Conservation (phyloP, 495 filamentous ascomycete genomes). For the Penicillium argentinense region DNA sequence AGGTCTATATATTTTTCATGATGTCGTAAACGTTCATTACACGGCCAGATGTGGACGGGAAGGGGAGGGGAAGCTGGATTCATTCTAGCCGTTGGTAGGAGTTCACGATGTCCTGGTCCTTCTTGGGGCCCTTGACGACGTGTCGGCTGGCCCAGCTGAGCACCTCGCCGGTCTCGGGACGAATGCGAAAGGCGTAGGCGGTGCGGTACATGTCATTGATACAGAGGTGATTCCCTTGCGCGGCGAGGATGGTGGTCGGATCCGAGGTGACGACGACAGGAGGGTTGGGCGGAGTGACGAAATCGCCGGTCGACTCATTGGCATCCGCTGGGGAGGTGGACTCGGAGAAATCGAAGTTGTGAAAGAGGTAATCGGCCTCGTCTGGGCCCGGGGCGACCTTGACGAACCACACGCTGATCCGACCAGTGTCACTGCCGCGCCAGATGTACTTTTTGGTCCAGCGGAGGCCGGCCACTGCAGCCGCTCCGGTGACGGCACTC, state of each 20-base stretch:
- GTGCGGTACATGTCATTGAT: slow-evolving; percentile 53
- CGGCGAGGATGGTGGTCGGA: slow-evolving; percentile 30
- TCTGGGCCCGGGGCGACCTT: slow-evolving; percentile 35
- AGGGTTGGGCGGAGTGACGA: slow-evolving; percentile 30
- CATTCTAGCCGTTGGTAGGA: slow-evolving; percentile 22
- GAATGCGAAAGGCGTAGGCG: slow-evolving; percentile 46
- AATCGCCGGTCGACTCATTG: slow-evolving; percentile 9
- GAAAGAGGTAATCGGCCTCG: slow-evolving; percentile 47
- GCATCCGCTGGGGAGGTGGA: not conserved
- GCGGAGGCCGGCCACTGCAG: slow-evolving; percentile 25
- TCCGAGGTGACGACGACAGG: slow-evolving; percentile 11
- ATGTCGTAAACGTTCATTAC: not conserved
- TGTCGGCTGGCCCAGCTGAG: slow-evolving; percentile 49
- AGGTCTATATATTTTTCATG: too few species aligned
- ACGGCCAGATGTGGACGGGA: too few species aligned
- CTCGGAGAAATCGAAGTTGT: slow-evolving; percentile 39
- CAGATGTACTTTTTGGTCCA: slow-evolving; percentile 52
- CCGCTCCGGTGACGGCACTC: slow-evolving; percentile 10
- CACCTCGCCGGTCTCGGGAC: slow-evolving; percentile 34
- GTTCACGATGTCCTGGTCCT: slow-evolving; percentile 50
- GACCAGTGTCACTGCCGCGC: slow-evolving; percentile 27
- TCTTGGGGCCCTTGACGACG: slow-evolving; percentile 48
- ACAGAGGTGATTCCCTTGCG: slow-evolving; percentile 46
- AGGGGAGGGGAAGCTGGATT: not conserved
- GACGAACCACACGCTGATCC: slow-evolving; percentile 50